These are phyloP conservation scores for Candida freyschussii DNA, from an alignment of 1,139 yeast genomes.

Conservation along the genomic window DNA sequence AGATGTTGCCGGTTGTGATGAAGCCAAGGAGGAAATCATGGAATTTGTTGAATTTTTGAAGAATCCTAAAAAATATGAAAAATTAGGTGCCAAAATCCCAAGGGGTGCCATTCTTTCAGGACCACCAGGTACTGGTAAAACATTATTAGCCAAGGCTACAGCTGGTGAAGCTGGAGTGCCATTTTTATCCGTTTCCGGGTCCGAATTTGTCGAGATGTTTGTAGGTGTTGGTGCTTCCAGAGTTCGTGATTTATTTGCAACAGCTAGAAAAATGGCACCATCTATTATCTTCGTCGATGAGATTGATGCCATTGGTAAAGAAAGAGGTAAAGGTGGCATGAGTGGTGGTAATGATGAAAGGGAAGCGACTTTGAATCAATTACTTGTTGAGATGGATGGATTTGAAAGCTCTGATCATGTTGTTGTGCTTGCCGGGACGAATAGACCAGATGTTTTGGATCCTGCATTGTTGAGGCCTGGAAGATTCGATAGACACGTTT, in stretches of 20 bases:
- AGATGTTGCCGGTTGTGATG: constrained; percentile 82
- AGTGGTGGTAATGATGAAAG: constrained; percentile 75
- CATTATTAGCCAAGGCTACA: constrained; percentile 74
- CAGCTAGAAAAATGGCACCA: constrained; percentile 79
- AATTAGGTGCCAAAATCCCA: constrained; percentile 77
- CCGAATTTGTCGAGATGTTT: constrained; percentile 78
- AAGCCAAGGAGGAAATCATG: constrained; percentile 80
- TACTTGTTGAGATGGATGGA: constrained; percentile 83
- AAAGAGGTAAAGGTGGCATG: constrained; percentile 61
- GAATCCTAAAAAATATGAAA: constrained; percentile 68
- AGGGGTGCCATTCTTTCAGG: constrained; percentile 81
- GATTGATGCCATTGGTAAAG: constrained; percentile 82
- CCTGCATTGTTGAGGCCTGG: constrained; percentile 79
- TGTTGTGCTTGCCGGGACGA: constrained; percentile 79
- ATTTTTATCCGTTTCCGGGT: constrained; percentile 75
- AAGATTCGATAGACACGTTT: constrained; percentile 74
- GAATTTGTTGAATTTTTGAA: constrained; percentile 77
- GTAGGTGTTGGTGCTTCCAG: constrained; percentile 83
- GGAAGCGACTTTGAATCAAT: constrained; percentile 74
- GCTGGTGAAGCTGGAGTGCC: constrained; percentile 88
- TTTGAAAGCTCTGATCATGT: constrained; percentile 71
- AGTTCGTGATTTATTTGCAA: constrained; percentile 74
- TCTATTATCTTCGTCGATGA: constrained; percentile 78
- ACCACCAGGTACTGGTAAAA: constrained; percentile 87
- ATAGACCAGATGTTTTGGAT: constrained; percentile 74